Base-by-base conservation (phyloP, 2,329 filamentous ascomycete genomes). In the Fusarium haematococcum region DNA sequence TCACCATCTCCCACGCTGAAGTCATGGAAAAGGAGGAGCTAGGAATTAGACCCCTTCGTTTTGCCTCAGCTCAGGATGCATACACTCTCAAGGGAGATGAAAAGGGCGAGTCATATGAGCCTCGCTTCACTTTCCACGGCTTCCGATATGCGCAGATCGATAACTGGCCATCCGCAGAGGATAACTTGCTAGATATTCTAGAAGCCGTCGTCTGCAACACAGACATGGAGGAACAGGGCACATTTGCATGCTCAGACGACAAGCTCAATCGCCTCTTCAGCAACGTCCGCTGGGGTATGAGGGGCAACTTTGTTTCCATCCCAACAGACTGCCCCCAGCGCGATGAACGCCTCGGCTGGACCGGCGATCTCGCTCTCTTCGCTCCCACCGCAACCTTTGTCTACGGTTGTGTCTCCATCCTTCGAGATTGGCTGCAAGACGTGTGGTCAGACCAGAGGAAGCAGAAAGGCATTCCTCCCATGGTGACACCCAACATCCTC, bases 251-350 rank as follows among this genome's bases (percentile, higher is more conserved):
- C 67, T 91, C 89, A 0, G 78, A 91, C 50, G 54, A 76, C 0
- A 80, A 86, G 10, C 71, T 91, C 13, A 91, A 90, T 70, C 81
- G 86, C 48, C 83, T 92, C 4, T 86, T 91, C 63, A 69, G 84
- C 2, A 91, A 91, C 58, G 84, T 88, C 0, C 76, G 82, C 33
- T 91, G 89, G 89, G 85, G 85, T 6, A 90, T 90, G 86, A 84
- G 85, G 32, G 88, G 88, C 0, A 91, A 91, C 72, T 91, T 91
- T 73, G 73, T 91, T 4, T 85, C 84, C 0, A 79, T 91, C 0
- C 89, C 89, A 0, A 91, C 89, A 0, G 90, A 91, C 73, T 90
- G 88, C 71, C 88, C 88, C 0, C 87, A 90, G 70, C 82, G 88
- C 2, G 88, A 90, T 63, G 88, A 90, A 78, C 83, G 88, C 0